Conservation (phyloP, 75 land plant genomes). For the Selaginella tamariscina region DNA sequence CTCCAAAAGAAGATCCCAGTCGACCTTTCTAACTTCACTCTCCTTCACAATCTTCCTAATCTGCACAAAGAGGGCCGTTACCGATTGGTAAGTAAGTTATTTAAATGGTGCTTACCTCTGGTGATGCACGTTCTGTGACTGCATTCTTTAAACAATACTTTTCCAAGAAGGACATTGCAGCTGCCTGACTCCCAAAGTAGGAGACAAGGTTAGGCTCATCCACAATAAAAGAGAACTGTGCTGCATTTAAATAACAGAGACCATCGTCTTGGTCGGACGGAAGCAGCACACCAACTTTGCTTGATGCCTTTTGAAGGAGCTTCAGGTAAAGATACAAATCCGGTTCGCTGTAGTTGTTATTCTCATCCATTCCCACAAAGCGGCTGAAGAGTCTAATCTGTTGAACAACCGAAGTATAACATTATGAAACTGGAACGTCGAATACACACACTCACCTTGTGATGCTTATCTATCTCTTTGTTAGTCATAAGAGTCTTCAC, state of each 20-base stretch:
- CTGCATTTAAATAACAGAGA: slow-evolving; percentile 19
- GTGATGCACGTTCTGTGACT: slow-evolving; percentile 23
- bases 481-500: slow-evolving; percentile 22
- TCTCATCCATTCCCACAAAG: slow-evolving; percentile 26
- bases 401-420: neutral
- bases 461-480: slow-evolving; percentile 30
- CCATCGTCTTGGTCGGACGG: slow-evolving; percentile 34
- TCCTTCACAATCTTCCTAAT: slow-evolving; percentile 26
- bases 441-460: slow-evolving; percentile 18
- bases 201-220: slow-evolving; percentile 29
- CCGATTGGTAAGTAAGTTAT: neutral
- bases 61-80: slow-evolving; percentile 9
- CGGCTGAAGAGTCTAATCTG: slow-evolving; percentile 30
- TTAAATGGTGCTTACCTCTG: slow-evolving; percentile 18
- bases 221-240: slow-evolving; percentile 13
- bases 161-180: slow-evolving; percentile 19
- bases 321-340: slow-evolving; percentile 30
- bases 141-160: slow-evolving; percentile 20
- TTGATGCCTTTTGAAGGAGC: slow-evolving; percentile 19
- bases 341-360: slow-evolving; percentile 18
- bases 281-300: slow-evolving; percentile 21
- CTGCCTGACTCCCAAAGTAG: slow-evolving; percentile 18
- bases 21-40: slow-evolving; percentile 19
- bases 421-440: neutral
- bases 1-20: slow-evolving; percentile 28